These are phyloP conservation scores for Adenanthera pavonina DNA, from an alignment of 306 rosid genomes.

Conservation along the genomic window DNA sequence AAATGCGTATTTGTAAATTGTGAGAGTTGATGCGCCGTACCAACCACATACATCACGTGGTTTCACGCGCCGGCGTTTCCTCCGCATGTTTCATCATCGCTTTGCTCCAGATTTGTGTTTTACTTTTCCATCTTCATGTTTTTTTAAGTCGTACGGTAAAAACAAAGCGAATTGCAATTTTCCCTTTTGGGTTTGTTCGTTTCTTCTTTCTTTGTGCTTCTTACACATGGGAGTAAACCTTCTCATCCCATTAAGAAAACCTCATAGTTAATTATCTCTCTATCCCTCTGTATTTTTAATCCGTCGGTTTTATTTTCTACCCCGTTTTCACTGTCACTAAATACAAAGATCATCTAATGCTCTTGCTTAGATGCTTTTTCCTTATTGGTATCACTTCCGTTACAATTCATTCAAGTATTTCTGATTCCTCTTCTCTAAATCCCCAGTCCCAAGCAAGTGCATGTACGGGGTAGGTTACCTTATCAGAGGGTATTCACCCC, in stretches of 20 bases:
- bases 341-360: conserved; percentile 18
- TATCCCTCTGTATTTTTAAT: neutral
- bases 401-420: neutral
- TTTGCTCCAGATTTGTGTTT: neutral
- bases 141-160: neutral
- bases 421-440: neutral
- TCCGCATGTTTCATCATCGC: neutral
- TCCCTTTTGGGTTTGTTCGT: neutral
- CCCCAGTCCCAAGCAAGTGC: neutral
- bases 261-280: neutral
- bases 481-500: neutral
- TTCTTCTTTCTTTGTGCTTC: neutral
- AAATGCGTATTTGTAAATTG: too few species aligned
- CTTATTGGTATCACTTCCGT: neutral
- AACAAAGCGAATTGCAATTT: too few species aligned
- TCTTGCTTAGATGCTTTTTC: neutral
- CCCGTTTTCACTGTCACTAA: neutral
- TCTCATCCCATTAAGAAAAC: neutral
- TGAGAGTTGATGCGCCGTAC: too few species aligned
- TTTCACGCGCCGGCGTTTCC: conserved; percentile 23
- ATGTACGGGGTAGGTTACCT: neutral
- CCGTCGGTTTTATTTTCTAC: neutral
- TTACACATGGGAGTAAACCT: neutral
- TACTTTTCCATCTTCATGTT: neutral
- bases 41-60: conserved; percentile 10